phyloP scores from a whole-genome alignment of 1,284 basidiomycete species.

The Ceratobasidium sp. region DNA sequence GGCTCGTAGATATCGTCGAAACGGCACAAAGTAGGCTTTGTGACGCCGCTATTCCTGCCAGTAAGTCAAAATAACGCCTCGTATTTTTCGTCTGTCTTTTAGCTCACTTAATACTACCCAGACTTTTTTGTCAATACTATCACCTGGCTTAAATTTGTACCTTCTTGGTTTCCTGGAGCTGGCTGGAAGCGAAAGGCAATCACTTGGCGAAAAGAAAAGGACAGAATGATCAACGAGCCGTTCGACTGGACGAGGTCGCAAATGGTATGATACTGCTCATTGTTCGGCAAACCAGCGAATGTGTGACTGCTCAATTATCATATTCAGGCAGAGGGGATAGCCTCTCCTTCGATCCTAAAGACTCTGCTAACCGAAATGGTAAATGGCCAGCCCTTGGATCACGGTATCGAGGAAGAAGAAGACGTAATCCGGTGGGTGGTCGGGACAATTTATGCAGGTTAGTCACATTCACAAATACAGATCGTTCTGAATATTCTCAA shows the following conservation, averaged over 20 bases:
- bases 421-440: conserved; percentile 26
- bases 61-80: background rate
- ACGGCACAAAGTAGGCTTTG: background rate
- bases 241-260: conserved; percentile 32
- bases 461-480: background rate
- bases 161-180: conserved; percentile 47
- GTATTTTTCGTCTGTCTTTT: background rate
- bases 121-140: conserved; percentile 26
- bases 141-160: conserved; percentile 44
- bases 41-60: background rate
- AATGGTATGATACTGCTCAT: conserved; percentile 1
- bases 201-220: conserved; percentile 23
- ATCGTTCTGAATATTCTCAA: background rate
- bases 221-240: conserved; percentile 16
- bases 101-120: background rate
- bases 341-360: conserved; percentile 20
- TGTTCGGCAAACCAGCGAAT: background rate
- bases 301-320: too few species aligned
- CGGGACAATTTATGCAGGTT: conserved; percentile 35
- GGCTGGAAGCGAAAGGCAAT: conserved; percentile 31
- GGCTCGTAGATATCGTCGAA: background rate
- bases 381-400: background rate
- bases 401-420: conserved; percentile 16
- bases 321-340: background rate
- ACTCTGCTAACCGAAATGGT: conserved; percentile 17